Evolutionary conservation across 352 stramenopile genomes (phyloP), one percentile per base, ranked within the genome.

Genomic region (Pythium coloratum): DNA sequence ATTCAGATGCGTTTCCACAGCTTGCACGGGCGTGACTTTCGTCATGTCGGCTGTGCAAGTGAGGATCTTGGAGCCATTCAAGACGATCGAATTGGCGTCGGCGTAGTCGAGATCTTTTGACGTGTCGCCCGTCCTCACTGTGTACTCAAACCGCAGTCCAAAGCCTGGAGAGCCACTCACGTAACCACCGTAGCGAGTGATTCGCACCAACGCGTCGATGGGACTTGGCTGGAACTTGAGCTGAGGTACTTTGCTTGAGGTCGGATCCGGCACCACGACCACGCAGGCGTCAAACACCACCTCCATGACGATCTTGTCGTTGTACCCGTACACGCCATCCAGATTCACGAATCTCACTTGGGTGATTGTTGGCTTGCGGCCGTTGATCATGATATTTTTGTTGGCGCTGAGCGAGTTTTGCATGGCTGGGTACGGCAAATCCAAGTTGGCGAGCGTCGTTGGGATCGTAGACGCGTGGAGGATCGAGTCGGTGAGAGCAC

Each of bases 1-100:
- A 58, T 96, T 96, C 26, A 96, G 55, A 47, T 95, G 86, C n/a
- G 83, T 57, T 59, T 96, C 80, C 2, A 80, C 85, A 6, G 53
- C 67, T 59, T 95, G 88, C 0, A 79, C 78, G 3, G 86, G 76
- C 26, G 59, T 54, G 20, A 55, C 66, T 5, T 64, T 58, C 6
- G 30, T 49, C 6, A 76, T 62, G 7, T 78, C 44, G 6, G 81
- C 78, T 4, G 76, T 76, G 16, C 84, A 91, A 10, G 88, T 93
- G 18, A 94, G 67, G 42, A 95, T 93, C 12, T 73, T 77, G 33
- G 82, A 82, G 12, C 80, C 82, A 46, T 91, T 91, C 7, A 91
- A 71, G 14, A 84, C 69, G n/a, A 95, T 50, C 1, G 86, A 75
- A 2, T 71, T 67, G 5, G 81, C 81, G 34, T 69, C 73, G 0